Conservation (phyloP, 768 basidiomycete species). For the Rhizopogon vesiculosus region DNA sequence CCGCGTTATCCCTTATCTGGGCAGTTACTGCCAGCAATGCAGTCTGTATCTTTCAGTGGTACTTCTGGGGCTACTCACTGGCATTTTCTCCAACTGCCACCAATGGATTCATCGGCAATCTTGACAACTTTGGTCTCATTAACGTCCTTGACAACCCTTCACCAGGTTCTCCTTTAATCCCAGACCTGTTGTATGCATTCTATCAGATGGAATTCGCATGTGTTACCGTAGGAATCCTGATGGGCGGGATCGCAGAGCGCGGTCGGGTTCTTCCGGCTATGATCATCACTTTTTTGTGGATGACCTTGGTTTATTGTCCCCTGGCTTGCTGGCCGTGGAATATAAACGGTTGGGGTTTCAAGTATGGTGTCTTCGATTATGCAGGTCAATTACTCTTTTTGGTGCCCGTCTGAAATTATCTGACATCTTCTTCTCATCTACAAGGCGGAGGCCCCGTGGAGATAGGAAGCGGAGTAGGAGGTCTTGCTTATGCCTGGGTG, state of each 20-base stretch:
- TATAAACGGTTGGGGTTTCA: constrained; percentile 76
- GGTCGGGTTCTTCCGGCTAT: constrained; percentile 79
- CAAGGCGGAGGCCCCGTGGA: constrained; percentile 84
- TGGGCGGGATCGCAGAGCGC: constrained; percentile 84
- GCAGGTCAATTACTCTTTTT: constrained; percentile 44
- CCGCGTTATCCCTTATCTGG: constrained; percentile 71
- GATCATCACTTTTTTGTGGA: constrained; percentile 80
- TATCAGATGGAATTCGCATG: constrained; percentile 87
- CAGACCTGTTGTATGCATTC: constrained; percentile 78
- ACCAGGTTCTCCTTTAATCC: constrained; percentile 77
- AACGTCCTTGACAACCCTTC: constrained; percentile 69
- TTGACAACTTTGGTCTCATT: constrained; percentile 72
- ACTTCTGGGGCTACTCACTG: constrained; percentile 77
- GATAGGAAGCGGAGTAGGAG: constrained; percentile 79
- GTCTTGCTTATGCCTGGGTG: constrained; percentile 83
- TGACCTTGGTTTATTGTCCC: constrained; percentile 84
- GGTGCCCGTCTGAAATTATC: neutral
- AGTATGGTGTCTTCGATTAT: constrained; percentile 84
- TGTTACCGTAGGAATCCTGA: constrained; percentile 71
- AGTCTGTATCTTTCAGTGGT: constrained; percentile 79
- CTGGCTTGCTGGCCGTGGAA: constrained; percentile 87
- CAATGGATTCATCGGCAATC: constrained; percentile 76
- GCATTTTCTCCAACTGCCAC: constrained; percentile 77
- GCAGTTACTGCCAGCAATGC: constrained; percentile 69
- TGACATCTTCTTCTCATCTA: neutral